phyloP scores from a whole-genome alignment of 345 rosid species.

The Gossypium sturtianum region DNA sequence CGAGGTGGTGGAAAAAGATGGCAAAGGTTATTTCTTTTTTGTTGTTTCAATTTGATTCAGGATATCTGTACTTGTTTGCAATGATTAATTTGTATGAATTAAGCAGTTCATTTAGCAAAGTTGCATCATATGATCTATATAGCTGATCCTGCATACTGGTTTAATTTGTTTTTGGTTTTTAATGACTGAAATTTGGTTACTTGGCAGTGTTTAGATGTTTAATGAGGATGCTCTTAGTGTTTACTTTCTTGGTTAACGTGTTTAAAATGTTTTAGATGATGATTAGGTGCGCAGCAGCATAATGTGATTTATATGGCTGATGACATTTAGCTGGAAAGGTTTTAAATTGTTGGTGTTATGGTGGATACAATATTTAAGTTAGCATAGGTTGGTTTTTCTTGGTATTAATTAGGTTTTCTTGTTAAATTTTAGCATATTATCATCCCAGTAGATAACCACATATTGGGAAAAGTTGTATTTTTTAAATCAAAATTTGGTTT shows the following conservation, averaged over 20 bases:
- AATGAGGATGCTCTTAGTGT: neutral
- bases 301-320: neutral
- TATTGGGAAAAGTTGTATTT: neutral
- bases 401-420: neutral
- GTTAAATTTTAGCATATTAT: neutral
- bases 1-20: conserved; percentile 20
- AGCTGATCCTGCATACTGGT: neutral
- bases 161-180: neutral
- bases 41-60: neutral
- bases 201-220: neutral
- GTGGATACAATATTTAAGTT: neutral
- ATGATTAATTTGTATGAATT: neutral
- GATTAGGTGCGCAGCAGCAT: neutral
- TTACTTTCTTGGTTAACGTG: neutral
- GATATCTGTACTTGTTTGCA: neutral
- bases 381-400: neutral
- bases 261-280: neutral
- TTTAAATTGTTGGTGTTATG: neutral
- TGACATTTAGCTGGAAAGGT: neutral
- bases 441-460: neutral
- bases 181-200: neutral
- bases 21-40: conserved; percentile 31
- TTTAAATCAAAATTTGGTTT: neutral
- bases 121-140: neutral
- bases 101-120: neutral